Conservation (phyloP, 2,329 filamentous ascomycete species). For the Trichophaea hybrida region DNA sequence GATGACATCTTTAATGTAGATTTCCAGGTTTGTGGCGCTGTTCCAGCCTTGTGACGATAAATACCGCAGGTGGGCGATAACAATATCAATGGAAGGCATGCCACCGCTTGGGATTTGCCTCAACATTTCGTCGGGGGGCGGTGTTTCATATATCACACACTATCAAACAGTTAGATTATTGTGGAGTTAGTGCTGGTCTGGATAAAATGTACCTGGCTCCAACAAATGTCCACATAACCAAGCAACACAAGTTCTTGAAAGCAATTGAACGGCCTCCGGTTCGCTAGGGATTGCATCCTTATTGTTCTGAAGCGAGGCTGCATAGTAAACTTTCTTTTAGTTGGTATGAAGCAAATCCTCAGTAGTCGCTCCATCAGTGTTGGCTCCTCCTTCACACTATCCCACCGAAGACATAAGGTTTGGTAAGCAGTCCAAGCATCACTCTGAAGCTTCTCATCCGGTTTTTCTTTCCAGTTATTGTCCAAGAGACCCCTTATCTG, state of each 20-base stretch:
- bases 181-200: not conserved
- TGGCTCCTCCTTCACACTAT: not conserved
- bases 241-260: not conserved
- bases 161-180: not conserved
- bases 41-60: not conserved
- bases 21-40: not conserved
- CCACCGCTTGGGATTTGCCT: not conserved
- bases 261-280: not conserved
- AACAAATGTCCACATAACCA: slow-evolving; percentile 2
- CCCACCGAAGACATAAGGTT: not conserved
- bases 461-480: not conserved
- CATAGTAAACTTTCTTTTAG: not conserved
- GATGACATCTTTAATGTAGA: not conserved
- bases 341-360: slow-evolving; percentile 1
- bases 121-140: not conserved
- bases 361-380: not conserved
- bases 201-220: not conserved
- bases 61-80: not conserved
- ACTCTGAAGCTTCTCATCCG: not conserved
- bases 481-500: not conserved
- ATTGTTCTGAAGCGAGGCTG: not conserved
- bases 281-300: not conserved
- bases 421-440: not conserved
- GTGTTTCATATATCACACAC: not conserved
- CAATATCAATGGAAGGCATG: not conserved